Conservation (phyloP, 768 basidiomycete species). For the Cystobasidiopsis lactophilus region DNA sequence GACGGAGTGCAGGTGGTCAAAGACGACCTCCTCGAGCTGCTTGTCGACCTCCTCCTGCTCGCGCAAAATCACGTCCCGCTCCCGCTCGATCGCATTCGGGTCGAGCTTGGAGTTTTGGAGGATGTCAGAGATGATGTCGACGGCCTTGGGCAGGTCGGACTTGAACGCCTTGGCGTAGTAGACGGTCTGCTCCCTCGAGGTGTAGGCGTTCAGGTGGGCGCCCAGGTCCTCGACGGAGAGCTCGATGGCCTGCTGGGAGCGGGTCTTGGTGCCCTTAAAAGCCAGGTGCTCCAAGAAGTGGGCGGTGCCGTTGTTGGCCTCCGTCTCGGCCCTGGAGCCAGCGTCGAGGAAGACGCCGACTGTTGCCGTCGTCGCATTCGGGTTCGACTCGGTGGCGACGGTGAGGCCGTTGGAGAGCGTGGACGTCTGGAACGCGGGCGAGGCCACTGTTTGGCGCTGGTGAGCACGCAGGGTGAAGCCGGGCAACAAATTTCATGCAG, state of each 20-base stretch:
- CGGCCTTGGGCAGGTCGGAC: slow-evolving; percentile 70
- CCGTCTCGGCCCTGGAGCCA: slow-evolving; percentile 86
- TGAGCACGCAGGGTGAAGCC: too few relatives aligned
- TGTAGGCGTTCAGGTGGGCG: slow-evolving; percentile 93
- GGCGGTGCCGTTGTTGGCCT: slow-evolving; percentile 82
- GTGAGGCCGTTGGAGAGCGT: slow-evolving; percentile 88
- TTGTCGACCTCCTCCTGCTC: slow-evolving; percentile 99
- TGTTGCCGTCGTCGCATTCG: slow-evolving; percentile 70
- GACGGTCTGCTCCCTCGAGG: slow-evolving; percentile 93
- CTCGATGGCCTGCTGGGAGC: slow-evolving; percentile 73
- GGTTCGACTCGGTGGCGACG: slow-evolving; percentile 39
- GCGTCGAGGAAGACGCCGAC: slow-evolving; percentile 97
- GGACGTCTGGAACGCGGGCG: slow-evolving; percentile 69
- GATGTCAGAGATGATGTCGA: slow-evolving; percentile 96
- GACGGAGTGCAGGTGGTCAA: slow-evolving; percentile 89
- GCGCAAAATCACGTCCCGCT: slow-evolving; percentile 83
- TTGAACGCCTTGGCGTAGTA: slow-evolving; percentile 98
- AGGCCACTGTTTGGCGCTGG: background rate
- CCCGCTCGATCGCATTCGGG: slow-evolving; percentile 62
- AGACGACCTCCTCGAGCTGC: slow-evolving; percentile 92
- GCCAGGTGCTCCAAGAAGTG: slow-evolving; percentile 99
- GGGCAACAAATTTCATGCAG: too few relatives aligned
- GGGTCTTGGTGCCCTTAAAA: slow-evolving; percentile 79
- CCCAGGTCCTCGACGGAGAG: slow-evolving; percentile 96
- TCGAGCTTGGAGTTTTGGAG: slow-evolving; percentile 93